phyloP scores from a whole-genome alignment of 306 rosid species.

The Cercis canadensis region DNA sequence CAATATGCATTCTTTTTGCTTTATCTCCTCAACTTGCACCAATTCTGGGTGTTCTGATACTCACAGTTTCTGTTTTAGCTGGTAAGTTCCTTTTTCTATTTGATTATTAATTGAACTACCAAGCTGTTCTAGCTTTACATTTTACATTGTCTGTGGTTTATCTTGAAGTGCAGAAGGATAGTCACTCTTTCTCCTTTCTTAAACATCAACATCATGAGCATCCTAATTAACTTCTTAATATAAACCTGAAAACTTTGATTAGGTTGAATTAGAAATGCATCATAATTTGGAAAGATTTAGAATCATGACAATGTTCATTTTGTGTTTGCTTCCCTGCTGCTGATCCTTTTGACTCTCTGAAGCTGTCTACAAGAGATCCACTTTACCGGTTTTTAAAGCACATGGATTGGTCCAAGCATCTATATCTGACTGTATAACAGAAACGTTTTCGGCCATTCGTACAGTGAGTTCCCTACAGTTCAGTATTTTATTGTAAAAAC shows the following conservation, averaged over 20 bases:
- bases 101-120: slow-evolving; percentile 15
- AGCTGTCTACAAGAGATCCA: slow-evolving; percentile 96
- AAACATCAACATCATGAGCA: background rate
- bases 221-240: slow-evolving; percentile 19
- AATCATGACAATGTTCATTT: slow-evolving; percentile 17
- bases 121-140: slow-evolving; percentile 21
- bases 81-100: slow-evolving; percentile 53
- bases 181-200: slow-evolving; percentile 20
- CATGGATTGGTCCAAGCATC: slow-evolving; percentile 93
- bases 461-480: slow-evolving; percentile 69
- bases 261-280: slow-evolving; percentile 29
- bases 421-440: slow-evolving; percentile 86
- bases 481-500: slow-evolving; percentile 1
- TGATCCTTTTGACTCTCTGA: slow-evolving; percentile 47
- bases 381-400: slow-evolving; percentile 79
- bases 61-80: slow-evolving; percentile 76
- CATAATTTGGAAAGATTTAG: background rate
- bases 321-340: slow-evolving; percentile 35
- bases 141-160: slow-evolving; percentile 11
- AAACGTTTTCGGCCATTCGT: slow-evolving; percentile 95
- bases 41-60: slow-evolving; percentile 75
- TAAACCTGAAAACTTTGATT: slow-evolving; percentile 17
- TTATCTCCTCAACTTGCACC: slow-evolving; percentile 97
- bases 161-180: slow-evolving; percentile 2
- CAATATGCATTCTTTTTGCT: slow-evolving; percentile 75